Base-by-base conservation (phyloP, 805 yeast species). In the Schizosaccharomyces cryophilus region DNA sequence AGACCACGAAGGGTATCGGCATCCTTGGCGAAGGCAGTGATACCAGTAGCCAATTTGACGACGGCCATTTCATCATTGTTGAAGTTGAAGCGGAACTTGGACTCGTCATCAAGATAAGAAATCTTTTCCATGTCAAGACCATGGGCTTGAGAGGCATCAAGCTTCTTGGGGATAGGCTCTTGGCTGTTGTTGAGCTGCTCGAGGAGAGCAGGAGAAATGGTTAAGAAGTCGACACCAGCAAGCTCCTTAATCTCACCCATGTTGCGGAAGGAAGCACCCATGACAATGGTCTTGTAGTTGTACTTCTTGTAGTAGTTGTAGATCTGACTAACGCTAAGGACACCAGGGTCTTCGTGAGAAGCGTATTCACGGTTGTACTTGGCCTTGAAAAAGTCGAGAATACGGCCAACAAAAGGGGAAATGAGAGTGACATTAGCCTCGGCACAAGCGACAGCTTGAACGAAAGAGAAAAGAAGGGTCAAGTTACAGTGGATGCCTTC, bases 251-350 rank as follows among this genome's bases (percentile, higher is more conserved):
- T 87, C 78, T 90, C 98, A 67, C 88, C 95, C 65, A 77, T 74
- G 80, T 89, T 93, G 83, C 99, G 90, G 88, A 93, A 90, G 63
- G 97, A 90, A 64, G 99, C 99, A 76, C 98, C 99, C 99, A 93
- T 93, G 71, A 93, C 97, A 72, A 93, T 89, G 73, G 99, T 93
- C 70, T 90, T 80, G 83, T 93, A 93, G 68, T 84, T 90, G 75
- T 74, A 87, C 78, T 90, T 90, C 84, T 93, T 93, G 85, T 93
- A 93, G 83, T 93, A 93, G 85, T 89, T 85, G 86, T 73, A 93
- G 74, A 93, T 93, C 64, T 71, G 73, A 75, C 82, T 84, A 69
- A 93, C 98, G 54, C 96, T 87, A 60, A 77, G 61, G 64, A 93
- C 97, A 84, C 99, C 99, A 67, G 99, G 98, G 75, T 93, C 97